These are phyloP conservation scores for Tulasnella sp. DNA, from an alignment of 768 basidiomycete genomes.

Conservation along the genomic window DNA sequence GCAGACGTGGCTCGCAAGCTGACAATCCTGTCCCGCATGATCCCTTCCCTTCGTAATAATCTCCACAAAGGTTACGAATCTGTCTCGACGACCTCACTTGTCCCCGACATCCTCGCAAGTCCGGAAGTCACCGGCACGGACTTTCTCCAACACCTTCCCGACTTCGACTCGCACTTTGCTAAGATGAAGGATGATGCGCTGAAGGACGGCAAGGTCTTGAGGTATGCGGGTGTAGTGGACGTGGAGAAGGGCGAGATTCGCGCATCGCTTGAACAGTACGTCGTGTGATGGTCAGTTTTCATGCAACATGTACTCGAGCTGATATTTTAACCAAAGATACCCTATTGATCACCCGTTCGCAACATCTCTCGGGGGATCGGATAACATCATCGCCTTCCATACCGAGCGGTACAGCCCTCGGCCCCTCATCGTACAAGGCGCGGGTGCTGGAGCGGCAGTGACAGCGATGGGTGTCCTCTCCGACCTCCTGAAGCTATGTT, in stretches of 20 bases:
- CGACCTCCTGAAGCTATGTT: constrained; percentile 49
- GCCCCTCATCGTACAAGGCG: constrained; percentile 88
- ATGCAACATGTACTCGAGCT: neutral
- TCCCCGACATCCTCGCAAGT: constrained; percentile 58
- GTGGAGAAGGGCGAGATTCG: constrained; percentile 57
- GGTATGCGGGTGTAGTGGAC: constrained; percentile 94
- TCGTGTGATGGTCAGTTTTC: no score
- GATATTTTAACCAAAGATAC: constrained; percentile 49
- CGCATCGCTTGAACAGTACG: constrained; percentile 82
- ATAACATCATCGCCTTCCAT: constrained; percentile 97
- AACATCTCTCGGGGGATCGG: constrained; percentile 88
- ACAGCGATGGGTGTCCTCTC: constrained; percentile 97
- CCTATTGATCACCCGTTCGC: constrained; percentile 85
- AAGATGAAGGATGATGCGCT: constrained; percentile 67
- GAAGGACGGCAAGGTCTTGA: constrained; percentile 68
- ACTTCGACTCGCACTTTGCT: constrained; percentile 72
- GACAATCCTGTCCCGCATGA: constrained; percentile 81
- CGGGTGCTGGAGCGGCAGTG: constrained; percentile 95
- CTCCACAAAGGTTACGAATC: constrained; percentile 71
- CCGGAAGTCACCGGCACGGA: constrained; percentile 48
- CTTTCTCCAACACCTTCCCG: constrained; percentile 68
- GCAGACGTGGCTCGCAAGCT: constrained; percentile 96
- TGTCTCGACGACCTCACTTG: constrained; percentile 74
- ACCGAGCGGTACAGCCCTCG: constrained; percentile 81
- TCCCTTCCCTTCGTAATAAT: constrained; percentile 38